Evolutionary conservation across 495 filamentous ascomycete genomes (phyloP).

Genomic region (Neurospora sp.): DNA sequence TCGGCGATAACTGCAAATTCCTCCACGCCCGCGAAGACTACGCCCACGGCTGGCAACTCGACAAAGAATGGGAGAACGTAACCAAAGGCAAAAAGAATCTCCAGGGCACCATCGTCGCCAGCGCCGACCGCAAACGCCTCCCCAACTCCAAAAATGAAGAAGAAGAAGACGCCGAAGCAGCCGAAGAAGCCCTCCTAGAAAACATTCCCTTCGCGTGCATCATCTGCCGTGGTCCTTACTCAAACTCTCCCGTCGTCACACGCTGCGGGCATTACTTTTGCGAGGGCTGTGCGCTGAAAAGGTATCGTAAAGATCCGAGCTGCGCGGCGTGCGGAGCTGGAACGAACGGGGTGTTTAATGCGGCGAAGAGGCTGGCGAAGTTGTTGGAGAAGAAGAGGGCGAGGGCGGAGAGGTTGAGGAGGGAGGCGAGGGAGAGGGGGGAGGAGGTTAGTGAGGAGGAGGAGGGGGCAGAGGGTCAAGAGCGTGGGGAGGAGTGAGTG

Average conservation of each 20-base stretch:
- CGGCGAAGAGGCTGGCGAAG: slow-evolving; percentile 71
- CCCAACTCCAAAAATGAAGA: slow-evolving; percentile 15
- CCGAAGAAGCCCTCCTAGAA: slow-evolving; percentile 68
- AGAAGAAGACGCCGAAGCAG: slow-evolving; percentile 46
- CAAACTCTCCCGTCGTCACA: slow-evolving; percentile 64
- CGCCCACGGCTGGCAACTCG: slow-evolving; percentile 89
- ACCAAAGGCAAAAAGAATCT: slow-evolving; percentile 66
- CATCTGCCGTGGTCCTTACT: slow-evolving; percentile 77
- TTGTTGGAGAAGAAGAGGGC: slow-evolving; percentile 77
- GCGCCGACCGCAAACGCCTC: slow-evolving; percentile 32
- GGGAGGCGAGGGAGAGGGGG: slow-evolving; percentile 61
- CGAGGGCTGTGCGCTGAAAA: slow-evolving; percentile 71
- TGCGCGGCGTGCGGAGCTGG: slow-evolving; percentile 80
- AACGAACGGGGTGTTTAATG: slow-evolving; percentile 84
- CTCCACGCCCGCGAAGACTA: slow-evolving; percentile 81
- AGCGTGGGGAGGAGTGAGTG: neutral
- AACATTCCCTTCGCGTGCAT: slow-evolving; percentile 94
- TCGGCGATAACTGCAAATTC: slow-evolving; percentile 62
- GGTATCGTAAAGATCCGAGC: slow-evolving; percentile 66
- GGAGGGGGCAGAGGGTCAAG: slow-evolving; percentile 23
- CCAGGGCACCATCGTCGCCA: slow-evolving; percentile 52
- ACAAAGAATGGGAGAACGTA: slow-evolving; percentile 82
- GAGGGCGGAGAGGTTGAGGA: slow-evolving; percentile 52
- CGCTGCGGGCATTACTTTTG: slow-evolving; percentile 96
- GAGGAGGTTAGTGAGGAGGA: slow-evolving; percentile 61